These are phyloP conservation scores for Ogataea ganodermae DNA, from an alignment of 805 yeast genomes.

Conservation along the genomic window DNA sequence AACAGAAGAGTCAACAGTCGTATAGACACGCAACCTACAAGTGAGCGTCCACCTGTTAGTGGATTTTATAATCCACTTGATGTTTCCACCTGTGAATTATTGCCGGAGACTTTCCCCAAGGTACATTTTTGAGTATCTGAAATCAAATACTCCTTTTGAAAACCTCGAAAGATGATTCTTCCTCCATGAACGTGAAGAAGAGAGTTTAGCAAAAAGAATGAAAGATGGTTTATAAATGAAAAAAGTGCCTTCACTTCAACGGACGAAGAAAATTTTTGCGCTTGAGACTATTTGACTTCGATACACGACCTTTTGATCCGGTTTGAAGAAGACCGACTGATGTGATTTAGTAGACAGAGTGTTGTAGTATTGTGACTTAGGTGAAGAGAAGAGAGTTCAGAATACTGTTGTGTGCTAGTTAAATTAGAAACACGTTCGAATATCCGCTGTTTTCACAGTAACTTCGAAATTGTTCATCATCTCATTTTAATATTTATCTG, in stretches of 20 bases:
- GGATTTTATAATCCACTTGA: slow-evolving; percentile 24
- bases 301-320: neutral
- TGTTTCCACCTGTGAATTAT: slow-evolving; percentile 59
- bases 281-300: neutral
- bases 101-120: slow-evolving; percentile 94
- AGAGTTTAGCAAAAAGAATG: slow-evolving; percentile 16
- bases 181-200: slow-evolving; percentile 55
- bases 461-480: no score
- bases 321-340: neutral
- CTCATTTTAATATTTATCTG: no score
- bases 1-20: neutral
- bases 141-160: slow-evolving; percentile 45
- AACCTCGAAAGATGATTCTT: slow-evolving; percentile 81
- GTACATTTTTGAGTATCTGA: slow-evolving; percentile 38
- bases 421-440: no score
- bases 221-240: neutral
- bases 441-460: no score
- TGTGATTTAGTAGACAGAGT: no score
- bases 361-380: no score
- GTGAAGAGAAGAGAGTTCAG: no score
- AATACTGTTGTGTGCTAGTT: no score
- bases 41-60: slow-evolving; percentile 9
- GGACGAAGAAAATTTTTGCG: neutral
- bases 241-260: slow-evolving; percentile 2
- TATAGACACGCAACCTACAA: neutral